A percentile compares a stretch with the other conserved stretches of the same genome.
Evolutionary conservation across 495 filamentous ascomycete genomes (phyloP).

Genomic region (Xylaria palmicola): DNA sequence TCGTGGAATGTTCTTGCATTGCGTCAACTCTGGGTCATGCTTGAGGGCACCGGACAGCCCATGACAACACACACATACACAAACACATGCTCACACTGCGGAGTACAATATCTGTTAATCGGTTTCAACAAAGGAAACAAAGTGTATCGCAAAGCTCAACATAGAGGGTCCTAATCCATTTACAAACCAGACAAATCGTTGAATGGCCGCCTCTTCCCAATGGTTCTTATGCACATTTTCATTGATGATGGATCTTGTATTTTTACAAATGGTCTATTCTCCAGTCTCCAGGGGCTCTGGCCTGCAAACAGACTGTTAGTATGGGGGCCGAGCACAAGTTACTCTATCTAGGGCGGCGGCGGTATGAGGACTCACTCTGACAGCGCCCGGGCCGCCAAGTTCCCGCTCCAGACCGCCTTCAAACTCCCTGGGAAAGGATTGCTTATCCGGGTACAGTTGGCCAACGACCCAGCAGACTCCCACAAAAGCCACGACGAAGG

Average conservation of each 20-base stretch:
- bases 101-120: neutral
- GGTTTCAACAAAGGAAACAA: neutral
- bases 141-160: slow-evolving; percentile 1
- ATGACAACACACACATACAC: neutral
- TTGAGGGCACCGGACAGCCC: neutral
- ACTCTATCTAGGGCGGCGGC: neutral
- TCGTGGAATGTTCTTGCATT: too few relatives aligned
- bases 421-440: slow-evolving; percentile 73
- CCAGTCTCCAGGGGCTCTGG: slow-evolving; percentile 40
- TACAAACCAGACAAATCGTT: neutral
- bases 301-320: slow-evolving; percentile 29
- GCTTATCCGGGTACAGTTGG: slow-evolving; percentile 80
- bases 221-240: neutral
- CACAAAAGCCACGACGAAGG: slow-evolving; percentile 68
- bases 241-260: slow-evolving; percentile 7
- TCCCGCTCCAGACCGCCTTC: slow-evolving; percentile 81
- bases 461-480: slow-evolving; percentile 70
- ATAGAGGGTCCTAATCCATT: neutral
- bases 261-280: slow-evolving; percentile 19
- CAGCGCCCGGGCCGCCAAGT: slow-evolving; percentile 66
- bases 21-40: neutral
- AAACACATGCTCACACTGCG: too few relatives aligned
- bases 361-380: slow-evolving; percentile 41
- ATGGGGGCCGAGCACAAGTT: neutral
- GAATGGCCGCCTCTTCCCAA: neutral